Evolutionary conservation across 2,329 filamentous ascomycete genomes (phyloP).

Genomic region (Leptographium wingfieldii): DNA sequence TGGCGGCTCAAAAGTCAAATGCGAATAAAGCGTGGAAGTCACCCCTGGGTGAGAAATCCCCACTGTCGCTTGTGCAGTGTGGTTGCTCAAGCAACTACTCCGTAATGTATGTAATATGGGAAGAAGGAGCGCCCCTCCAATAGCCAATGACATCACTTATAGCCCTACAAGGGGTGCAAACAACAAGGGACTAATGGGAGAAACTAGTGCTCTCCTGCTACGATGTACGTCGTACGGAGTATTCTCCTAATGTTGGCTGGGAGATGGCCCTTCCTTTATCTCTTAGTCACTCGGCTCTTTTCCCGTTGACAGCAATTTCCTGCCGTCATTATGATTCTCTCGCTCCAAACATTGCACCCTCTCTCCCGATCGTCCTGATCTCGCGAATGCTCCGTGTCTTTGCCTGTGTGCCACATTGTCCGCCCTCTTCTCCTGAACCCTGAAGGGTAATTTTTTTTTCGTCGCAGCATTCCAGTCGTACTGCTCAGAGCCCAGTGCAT

Average conservation of each 20-base stretch:
- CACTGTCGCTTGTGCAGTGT: background rate
- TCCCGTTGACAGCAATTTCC: background rate
- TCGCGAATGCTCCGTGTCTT: background rate
- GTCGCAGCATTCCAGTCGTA: background rate
- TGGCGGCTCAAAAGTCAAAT: background rate
- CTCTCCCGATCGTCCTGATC: background rate
- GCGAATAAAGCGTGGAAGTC: background rate
- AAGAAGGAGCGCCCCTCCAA: background rate
- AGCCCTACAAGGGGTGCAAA: background rate
- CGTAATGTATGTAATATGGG: background rate
- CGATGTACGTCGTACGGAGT: no score
- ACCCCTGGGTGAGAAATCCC: background rate
- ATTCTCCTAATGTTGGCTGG: background rate
- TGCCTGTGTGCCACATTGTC: background rate
- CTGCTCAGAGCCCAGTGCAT: background rate
- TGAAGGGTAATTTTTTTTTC: background rate
- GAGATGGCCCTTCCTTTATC: background rate
- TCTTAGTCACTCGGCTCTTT: background rate
- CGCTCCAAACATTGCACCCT: background rate
- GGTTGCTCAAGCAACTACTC: conserved; percentile 1
- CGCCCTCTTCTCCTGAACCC: no score
- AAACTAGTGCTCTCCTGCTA: background rate
- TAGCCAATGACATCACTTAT: background rate
- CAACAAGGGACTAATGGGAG: background rate
- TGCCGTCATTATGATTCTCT: background rate